Base-by-base conservation (phyloP, 148 eudicot genomes). In the Euryodendron excelsum region DNA sequence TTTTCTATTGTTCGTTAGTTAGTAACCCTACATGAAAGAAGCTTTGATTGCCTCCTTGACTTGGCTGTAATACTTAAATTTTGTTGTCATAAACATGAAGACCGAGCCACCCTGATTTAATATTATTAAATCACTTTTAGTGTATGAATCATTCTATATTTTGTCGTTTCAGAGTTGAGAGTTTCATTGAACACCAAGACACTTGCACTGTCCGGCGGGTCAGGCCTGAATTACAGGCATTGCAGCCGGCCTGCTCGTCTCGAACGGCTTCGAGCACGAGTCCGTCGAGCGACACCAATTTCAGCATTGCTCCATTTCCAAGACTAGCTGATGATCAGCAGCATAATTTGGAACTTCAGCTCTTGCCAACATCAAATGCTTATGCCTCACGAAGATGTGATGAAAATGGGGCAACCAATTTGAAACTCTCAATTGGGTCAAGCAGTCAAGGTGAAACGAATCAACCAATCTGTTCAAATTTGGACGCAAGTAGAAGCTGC, bases 151-250 rank as follows among this genome's bases (percentile, higher is more conserved):
- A 33, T 33, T 63, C 39, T 59, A 20, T 63, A 15, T 9, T 68
- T 45, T 56, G 79, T 55, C 61, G 31, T 59, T 48, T 76, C 77
- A 91, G 95, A 59, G 95, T 92, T 3, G 97, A 92, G 82, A 92
- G 97, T 74, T 92, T 92, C 83, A 92, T 92, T 6, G 97, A 92
- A 84, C 97, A 92, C 80, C 97, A 92, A 86, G 97, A 92, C 78
- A 82, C 92, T 27, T 92, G 97, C 71, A 84, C 71, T 48, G 70
- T 84, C 70, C 89, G 90, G 11, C 83, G 84, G 27, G 80, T 81
- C 73, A 78, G 84, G 5, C 86, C 91, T 0, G 73, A 78, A 37
- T 59, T 83, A 3, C 83, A 85, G 17, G 72, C 72, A 5, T 45
- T 72, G 8, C 83, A 63, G 25, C 72, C 75, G n/a, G 79, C 80